Conservation (phyloP, 192 early-diverging fungal genomes). For the Pecoramyces ruminantium region DNA sequence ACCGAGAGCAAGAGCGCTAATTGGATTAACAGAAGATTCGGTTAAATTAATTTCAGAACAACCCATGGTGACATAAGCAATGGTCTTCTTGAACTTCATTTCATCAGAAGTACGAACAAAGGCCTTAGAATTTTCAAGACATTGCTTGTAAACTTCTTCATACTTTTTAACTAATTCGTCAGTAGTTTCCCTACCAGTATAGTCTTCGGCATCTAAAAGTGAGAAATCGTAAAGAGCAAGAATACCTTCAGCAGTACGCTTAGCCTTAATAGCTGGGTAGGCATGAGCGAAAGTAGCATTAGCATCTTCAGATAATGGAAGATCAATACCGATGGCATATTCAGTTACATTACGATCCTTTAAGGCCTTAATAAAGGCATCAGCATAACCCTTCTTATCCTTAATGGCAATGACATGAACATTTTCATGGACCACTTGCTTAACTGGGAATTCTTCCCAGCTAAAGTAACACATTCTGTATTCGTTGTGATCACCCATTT, state of each 20-base stretch:
- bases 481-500: neutral
- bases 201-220: neutral
- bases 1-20: neutral
- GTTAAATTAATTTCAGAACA: neutral
- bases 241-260: neutral
- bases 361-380: neutral
- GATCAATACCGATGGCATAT: neutral
- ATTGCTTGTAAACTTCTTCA: neutral
- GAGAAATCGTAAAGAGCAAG: neutral
- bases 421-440: neutral
- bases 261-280: neutral
- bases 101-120: neutral
- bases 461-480: neutral
- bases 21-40: neutral
- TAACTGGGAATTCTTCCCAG: neutral
- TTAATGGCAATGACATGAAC: neutral
- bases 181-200: neutral
- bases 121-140: neutral
- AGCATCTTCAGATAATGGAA: neutral
- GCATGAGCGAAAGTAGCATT: neutral
- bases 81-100: neutral
- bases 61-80: neutral
- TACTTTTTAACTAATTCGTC: neutral
- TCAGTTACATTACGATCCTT: neutral
- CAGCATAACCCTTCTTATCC: neutral